These are phyloP conservation scores for Globisporangium spinosum DNA, from an alignment of 352 stramenopile species.

Conservation along the genomic window DNA sequence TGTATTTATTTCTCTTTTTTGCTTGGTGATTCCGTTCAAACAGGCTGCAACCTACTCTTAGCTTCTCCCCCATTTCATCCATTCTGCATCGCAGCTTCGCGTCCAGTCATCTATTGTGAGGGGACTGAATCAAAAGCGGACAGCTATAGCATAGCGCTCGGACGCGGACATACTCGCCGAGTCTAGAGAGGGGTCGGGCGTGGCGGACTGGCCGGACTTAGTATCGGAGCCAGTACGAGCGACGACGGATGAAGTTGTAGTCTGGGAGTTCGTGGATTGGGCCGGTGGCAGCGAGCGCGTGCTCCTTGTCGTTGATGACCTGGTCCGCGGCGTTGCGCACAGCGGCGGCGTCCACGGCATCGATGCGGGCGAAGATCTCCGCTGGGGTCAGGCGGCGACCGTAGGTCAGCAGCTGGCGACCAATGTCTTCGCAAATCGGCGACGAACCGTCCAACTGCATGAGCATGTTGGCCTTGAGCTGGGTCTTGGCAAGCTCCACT, in stretches of 20 bases:
- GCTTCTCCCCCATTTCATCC: not conserved
- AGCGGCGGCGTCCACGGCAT: slow-evolving; percentile 95
- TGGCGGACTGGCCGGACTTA: slow-evolving; percentile 31
- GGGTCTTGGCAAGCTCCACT: slow-evolving; percentile 96
- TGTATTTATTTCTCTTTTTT: slow-evolving; percentile 27
- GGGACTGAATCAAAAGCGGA: slow-evolving; percentile 10
- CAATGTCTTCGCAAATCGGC: slow-evolving; percentile 99
- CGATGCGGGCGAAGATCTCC: slow-evolving; percentile 98
- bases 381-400: slow-evolving; percentile 95
- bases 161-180: not conserved
- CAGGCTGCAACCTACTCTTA: not conserved
- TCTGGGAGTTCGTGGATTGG: slow-evolving; percentile 98
- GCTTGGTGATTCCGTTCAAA: slow-evolving; percentile 14
- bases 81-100: not conserved
- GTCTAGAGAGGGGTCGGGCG: not conserved
- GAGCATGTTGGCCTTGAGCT: slow-evolving; percentile 99
- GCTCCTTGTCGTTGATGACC: slow-evolving; percentile 98
- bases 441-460: slow-evolving; percentile 98
- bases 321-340: slow-evolving; percentile 87
- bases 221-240: slow-evolving; percentile 97
- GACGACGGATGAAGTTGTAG: slow-evolving; percentile 99
- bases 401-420: slow-evolving; percentile 97
- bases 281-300: slow-evolving; percentile 96
- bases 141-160: not conserved
- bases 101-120: slow-evolving; percentile 16